Conservation (phyloP, 768 basidiomycete genomes). For the Xerocomellus intermedius region DNA sequence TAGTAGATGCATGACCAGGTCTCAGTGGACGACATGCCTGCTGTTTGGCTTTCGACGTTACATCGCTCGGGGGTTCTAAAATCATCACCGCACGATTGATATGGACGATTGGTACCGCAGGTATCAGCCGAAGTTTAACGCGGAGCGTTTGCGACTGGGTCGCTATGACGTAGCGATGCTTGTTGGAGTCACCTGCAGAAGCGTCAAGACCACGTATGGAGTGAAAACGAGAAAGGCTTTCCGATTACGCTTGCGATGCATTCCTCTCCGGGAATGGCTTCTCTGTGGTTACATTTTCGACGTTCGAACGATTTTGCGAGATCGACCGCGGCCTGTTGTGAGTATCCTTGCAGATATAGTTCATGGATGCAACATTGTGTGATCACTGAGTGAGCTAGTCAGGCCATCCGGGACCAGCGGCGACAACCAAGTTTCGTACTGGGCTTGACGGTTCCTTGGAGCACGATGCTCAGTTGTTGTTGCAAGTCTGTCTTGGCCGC, state of each 20-base stretch:
- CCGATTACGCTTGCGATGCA: conserved; percentile 84
- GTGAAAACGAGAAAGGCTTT: conserved; percentile 26
- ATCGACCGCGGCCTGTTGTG: conserved; percentile 74
- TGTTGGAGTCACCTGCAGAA: conserved; percentile 70
- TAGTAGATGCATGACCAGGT: not conserved
- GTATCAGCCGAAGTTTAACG: conserved; percentile 62
- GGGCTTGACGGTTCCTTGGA: conserved; percentile 87
- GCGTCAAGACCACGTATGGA: conserved; percentile 6
- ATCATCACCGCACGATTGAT: conserved; percentile 92
- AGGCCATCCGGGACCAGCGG: conserved; percentile 17
- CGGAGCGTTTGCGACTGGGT: conserved; percentile 79
- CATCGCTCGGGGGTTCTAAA: conserved; percentile 83
- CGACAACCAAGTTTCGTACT: conserved; percentile 54
- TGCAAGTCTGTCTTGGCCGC: conserved; percentile 72
- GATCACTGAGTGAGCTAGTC: conserved; percentile 78
- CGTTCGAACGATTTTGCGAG: conserved; percentile 93
- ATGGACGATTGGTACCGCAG: conserved; percentile 88
- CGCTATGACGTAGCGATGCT: conserved; percentile 89
- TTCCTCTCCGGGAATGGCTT: conserved; percentile 80
- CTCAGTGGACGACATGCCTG: conserved; percentile 37
- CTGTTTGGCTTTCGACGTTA: conserved; percentile 69
- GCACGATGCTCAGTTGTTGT: conserved; percentile 70
- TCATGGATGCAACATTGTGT: conserved; percentile 97
- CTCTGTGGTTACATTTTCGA: conserved; percentile 91
- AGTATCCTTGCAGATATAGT: conserved; percentile 79